Evolutionary conservation across 1,284 basidiomycete genomes (phyloP).

Genomic region (Thelephora terrestris): DNA sequence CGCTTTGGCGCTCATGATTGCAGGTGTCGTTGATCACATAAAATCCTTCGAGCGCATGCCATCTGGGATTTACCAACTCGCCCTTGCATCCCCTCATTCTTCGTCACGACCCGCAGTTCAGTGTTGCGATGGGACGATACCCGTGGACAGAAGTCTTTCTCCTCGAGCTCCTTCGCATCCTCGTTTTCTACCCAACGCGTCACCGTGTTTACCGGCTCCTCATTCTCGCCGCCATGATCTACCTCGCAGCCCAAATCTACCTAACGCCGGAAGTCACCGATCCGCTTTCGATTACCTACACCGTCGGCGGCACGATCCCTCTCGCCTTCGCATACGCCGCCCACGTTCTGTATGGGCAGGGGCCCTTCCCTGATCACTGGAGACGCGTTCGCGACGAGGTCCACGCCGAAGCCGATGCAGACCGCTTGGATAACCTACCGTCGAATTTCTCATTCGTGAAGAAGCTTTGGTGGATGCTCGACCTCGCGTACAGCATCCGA

Average conservation of each 20-base stretch:
- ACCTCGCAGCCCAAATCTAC: neutral
- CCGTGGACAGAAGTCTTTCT: neutral
- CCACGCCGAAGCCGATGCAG: neutral
- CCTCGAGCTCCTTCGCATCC: neutral
- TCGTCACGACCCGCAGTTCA: no score
- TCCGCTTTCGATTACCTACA: neutral
- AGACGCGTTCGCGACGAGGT: neutral
- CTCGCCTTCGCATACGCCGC: neutral
- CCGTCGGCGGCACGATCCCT: neutral
- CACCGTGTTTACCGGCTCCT: neutral
- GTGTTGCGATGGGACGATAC: no score
- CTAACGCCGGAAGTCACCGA: neutral
- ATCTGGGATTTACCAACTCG: no score
- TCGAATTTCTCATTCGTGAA: neutral
- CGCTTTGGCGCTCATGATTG: no score
- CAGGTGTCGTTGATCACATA: no score
- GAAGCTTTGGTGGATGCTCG: neutral
- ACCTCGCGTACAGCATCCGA: neutral
- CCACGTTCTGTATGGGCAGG: neutral
- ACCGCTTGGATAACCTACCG: neutral
- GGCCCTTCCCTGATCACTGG: neutral
- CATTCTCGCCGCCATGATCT: neutral
- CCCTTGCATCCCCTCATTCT: no score
- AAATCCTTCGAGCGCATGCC: no score
- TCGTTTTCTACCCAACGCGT: neutral